Evolutionary conservation across 2,329 filamentous ascomycete genomes (phyloP), one percentile per base, ranked within the genome.

Genomic region (Tolypocladium album): DNA sequence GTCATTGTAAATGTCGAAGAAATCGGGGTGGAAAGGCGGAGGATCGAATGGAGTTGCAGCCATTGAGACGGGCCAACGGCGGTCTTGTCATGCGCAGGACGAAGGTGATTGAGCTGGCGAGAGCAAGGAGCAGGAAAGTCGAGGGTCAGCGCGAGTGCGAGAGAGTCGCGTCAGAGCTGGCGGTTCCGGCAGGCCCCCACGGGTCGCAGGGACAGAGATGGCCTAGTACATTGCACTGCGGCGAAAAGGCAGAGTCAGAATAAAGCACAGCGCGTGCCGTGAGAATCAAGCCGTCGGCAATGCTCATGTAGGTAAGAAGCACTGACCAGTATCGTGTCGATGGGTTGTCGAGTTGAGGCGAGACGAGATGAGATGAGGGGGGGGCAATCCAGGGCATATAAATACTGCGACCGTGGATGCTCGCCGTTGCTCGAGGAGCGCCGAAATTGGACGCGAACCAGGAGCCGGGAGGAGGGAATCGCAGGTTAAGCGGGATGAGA

Each of bases 1-100:
- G 72, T 84, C 81, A 67, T 74, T 79, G 67, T 82, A 82, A 58
- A 84, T 82, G 65, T 83, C 78, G 73, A 84, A 84, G 62, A 80
- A 78, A 61, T 78, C 76, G 63, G 71, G 71, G 65, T 73, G 72
- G 65, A 75, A 69, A 42, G 75, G 71, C 62, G 75, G 70, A 62
- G 75, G 69, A 59, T 81, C 77, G 71, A 79, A 78, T 57, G 77
- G 74, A 73, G 76, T 72, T 67, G 76, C 75, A 70, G 79, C 82
- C 81, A 85, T 84, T 78, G 78, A 45, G 45, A 27, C 27, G 42
- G 60, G 61, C 60, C 64, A 64, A 55, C 57, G 57, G 62, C 65
- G 65, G 64, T 62, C 69, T 70, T 71, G 64, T 67, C 69, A 68
- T 68, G 67, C 24, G 56, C 39, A 27, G 20, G 50, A 57, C n/a